Conservation (phyloP, 306 rosid species). For the Pterocarpus macrocarpus region DNA sequence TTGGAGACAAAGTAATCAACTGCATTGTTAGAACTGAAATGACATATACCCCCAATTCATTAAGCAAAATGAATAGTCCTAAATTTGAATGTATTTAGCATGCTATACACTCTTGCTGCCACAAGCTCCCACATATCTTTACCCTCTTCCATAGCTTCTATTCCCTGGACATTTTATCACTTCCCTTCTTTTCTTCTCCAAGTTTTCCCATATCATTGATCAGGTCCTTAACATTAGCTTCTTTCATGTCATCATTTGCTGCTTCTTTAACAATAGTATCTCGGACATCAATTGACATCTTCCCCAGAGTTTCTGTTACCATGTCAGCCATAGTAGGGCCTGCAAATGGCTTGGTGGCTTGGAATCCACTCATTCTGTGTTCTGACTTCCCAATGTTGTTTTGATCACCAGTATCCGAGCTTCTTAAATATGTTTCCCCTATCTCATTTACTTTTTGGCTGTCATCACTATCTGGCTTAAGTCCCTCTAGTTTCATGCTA, state of each 20-base stretch:
- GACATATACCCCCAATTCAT: not conserved
- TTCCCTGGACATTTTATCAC: not conserved
- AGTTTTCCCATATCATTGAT: slow-evolving; percentile 14
- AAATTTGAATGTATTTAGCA: slow-evolving; percentile 8
- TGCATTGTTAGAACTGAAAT: slow-evolving; percentile 22
- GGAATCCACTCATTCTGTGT: not conserved
- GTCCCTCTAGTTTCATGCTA: slow-evolving; percentile 53
- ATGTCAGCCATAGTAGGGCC: not conserved
- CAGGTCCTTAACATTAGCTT: slow-evolving; percentile 23
- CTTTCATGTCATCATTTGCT: not conserved
- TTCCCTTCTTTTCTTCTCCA: slow-evolving; percentile 30
- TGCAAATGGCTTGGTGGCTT: slow-evolving; percentile 14
- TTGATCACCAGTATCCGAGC: slow-evolving; percentile 34
- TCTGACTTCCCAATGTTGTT: slow-evolving; percentile 36
- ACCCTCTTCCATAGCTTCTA: slow-evolving; percentile 43
- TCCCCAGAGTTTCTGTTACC: slow-evolving; percentile 35
- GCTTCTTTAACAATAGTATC: not conserved
- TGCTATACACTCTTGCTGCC: slow-evolving; percentile 9
- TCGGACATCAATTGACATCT: slow-evolving; percentile 20
- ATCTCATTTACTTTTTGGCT: slow-evolving; percentile 24
- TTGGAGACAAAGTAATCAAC: slow-evolving; percentile 15
- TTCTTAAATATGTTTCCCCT: slow-evolving; percentile 30
- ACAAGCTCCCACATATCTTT: slow-evolving; percentile 38
- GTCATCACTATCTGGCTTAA: slow-evolving; percentile 46
- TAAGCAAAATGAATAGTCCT: not conserved